Evolutionary conservation across 2,329 filamentous ascomycete species (phyloP), one percentile per base, ranked within the genome.

Genomic region (Paecilomyces formosus): DNA sequence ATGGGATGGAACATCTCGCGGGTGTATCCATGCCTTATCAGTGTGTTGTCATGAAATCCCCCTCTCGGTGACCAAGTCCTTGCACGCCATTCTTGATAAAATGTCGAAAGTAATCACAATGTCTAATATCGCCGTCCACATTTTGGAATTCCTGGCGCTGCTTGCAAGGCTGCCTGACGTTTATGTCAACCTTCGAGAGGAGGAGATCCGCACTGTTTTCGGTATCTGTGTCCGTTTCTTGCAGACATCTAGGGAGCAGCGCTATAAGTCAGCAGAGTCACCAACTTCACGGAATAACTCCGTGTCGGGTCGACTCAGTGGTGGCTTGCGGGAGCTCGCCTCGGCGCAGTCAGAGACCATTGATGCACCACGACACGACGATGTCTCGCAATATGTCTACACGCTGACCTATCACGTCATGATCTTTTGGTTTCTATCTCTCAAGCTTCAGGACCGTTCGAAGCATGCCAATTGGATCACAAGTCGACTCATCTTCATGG

Each of bases 101-200:
- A 96, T 99, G 90, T 88, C 92, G 1, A 90, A 92, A 66, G 95
- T 97, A 68, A 96, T 99, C 68, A 97, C 94, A 0, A 92, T 96
- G 67, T 87, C 91, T 6, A 86, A 92, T 58, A 88, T 97, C 35
- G 92, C 93, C 9, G 88, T 97, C 61, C 94, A 99, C 69, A 96
- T 99, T 61, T 80, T 99, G 55, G 94, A 99, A 69, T 97, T 99
- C 68, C 79, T 99, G n/a, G 89, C 90, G 9, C 88, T 91, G 55
- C 82, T 99, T 28, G 92, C 92, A 56, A 87, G 93, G 35, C 79
- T 97, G 59, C 90, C 90, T 9, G 85, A 90, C 61, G 82, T 97
- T 1, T 95, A 92, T 69, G 86, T 90, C 69, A 95, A 96, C 68
- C 90, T 97, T 70, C 85, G 90, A 55, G 88, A 95, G 65, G 91